A percentile compares a stretch with the other conserved stretches of the same genome.
Evolutionary conservation across 2,329 filamentous ascomycete genomes (phyloP).

Genomic region (Fusarium denticulatum): DNA sequence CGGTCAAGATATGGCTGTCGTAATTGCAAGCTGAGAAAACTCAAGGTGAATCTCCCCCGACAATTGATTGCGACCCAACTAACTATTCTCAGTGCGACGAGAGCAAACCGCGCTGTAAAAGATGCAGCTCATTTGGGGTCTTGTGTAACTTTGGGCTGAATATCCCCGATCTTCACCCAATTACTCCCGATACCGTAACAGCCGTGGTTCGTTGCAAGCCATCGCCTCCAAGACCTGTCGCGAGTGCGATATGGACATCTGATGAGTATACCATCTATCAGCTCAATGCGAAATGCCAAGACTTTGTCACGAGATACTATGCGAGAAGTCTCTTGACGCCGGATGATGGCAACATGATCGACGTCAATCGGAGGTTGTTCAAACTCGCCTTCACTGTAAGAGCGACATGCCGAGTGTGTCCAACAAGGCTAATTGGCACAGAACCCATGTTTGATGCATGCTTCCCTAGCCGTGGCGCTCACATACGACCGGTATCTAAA

Average conservation of each 20-base stretch:
- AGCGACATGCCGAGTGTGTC: background rate
- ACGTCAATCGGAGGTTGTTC: constrained; percentile 53
- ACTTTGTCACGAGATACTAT: constrained; percentile 54
- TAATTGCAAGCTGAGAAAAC: constrained; percentile 61
- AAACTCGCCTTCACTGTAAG: constrained; percentile 51
- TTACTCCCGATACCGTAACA: constrained; percentile 38
- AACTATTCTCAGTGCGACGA: constrained; percentile 55
- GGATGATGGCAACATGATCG: constrained; percentile 49
- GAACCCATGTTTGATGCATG: constrained; percentile 59
- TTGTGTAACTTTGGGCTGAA: constrained; percentile 55
- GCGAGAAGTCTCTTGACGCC: constrained; percentile 50
- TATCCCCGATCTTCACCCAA: constrained; percentile 51
- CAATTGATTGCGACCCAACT: background rate
- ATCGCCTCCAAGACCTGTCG: constrained; percentile 38
- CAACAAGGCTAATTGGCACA: constrained; percentile 10
- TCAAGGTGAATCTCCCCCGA: constrained; percentile 53
- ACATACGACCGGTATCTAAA: constrained; percentile 52
- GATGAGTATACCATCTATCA: constrained; percentile 47
- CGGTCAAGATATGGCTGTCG: constrained; percentile 59
- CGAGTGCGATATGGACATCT: constrained; percentile 49
- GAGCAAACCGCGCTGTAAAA: constrained; percentile 54
- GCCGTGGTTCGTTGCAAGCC: constrained; percentile 19
- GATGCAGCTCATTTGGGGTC: constrained; percentile 55
- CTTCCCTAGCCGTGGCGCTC: constrained; percentile 54
- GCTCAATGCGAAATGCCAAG: constrained; percentile 52